These are phyloP conservation scores for Talaromyces sp. DNA, from an alignment of 2,329 filamentous ascomycete genomes.

Conservation along the genomic window DNA sequence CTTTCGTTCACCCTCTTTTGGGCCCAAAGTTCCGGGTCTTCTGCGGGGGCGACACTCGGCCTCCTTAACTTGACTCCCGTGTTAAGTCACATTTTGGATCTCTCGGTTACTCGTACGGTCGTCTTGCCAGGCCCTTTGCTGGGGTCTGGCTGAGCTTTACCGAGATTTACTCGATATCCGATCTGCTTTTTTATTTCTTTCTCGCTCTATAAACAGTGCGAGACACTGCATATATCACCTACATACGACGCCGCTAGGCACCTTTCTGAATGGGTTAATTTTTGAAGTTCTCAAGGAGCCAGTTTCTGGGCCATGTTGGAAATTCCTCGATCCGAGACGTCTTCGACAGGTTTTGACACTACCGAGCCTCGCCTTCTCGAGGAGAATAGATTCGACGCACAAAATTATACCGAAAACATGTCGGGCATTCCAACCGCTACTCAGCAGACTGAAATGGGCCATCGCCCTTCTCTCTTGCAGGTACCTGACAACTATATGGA, in stretches of 20 bases:
- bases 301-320: slow-evolving; percentile 40
- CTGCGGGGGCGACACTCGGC: slow-evolving; percentile 93
- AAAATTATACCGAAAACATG: slow-evolving; percentile 31
- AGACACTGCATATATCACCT: neutral
- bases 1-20: slow-evolving; percentile 80
- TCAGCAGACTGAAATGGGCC: slow-evolving; percentile 44
- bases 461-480: slow-evolving; percentile 44
- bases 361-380: slow-evolving; percentile 70
- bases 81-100: slow-evolving; percentile 14
- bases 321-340: slow-evolving; percentile 60
- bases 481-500: slow-evolving; percentile 44
- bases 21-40: slow-evolving; percentile 92
- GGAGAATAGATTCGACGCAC: slow-evolving; percentile 57
- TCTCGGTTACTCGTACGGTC: slow-evolving; percentile 32
- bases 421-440: slow-evolving; percentile 38
- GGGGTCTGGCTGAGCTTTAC: slow-evolving; percentile 41
- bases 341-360: slow-evolving; percentile 56
- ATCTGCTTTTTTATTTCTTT: slow-evolving; percentile 12
- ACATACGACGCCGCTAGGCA: slow-evolving; percentile 5
- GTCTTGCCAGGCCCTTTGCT: slow-evolving; percentile 37
- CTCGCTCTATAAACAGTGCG: slow-evolving; percentile 15
- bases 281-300: slow-evolving; percentile 9
- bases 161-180: slow-evolving; percentile 28
- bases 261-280: slow-evolving; percentile 16
- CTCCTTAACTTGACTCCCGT: slow-evolving; percentile 72